Conservation (phyloP, 139 green algal genomes). For the Haematococcus sp. region DNA sequence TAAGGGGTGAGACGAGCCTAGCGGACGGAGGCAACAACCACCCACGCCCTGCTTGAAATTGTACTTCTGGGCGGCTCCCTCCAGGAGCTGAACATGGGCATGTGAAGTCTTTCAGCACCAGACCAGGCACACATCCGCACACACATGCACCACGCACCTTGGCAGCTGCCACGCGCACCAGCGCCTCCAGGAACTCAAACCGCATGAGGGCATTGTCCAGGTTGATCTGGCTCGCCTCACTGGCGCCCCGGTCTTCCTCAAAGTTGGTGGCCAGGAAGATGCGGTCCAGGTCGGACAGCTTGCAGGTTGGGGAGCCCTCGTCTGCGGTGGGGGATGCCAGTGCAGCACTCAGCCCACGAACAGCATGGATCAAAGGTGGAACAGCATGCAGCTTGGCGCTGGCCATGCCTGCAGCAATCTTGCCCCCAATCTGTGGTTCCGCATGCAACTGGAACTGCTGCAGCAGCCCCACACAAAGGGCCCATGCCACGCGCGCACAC, state of each 20-base stretch:
- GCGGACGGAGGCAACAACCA: too few species aligned
- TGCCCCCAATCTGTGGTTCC: too few species aligned
- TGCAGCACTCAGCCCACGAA: not conserved
- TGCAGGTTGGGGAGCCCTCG: slow-evolving; percentile 30
- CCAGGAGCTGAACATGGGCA: too few species aligned
- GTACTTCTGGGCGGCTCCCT: too few species aligned
- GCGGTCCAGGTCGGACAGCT: slow-evolving; percentile 54
- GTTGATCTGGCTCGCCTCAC: slow-evolving; percentile 23
- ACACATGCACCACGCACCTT: slow-evolving; percentile 23
- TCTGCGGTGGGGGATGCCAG: slow-evolving; percentile 4
- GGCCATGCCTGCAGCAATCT: too few species aligned
- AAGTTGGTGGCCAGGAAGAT: slow-evolving; percentile 57
- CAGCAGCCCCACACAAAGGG: too few species aligned
- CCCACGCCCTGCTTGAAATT: too few species aligned
- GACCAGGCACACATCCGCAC: too few species aligned
- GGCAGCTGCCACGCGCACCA: slow-evolving; percentile 36
- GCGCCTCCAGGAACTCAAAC: slow-evolving; percentile 57
- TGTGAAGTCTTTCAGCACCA: too few species aligned
- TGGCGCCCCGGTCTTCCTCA: slow-evolving; percentile 19
- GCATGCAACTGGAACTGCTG: too few species aligned
- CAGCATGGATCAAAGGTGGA: not conserved
- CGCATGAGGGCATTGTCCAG: slow-evolving; percentile 54
- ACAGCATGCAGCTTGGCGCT: not conserved
- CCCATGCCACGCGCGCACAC: not conserved
- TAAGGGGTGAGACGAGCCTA: too few species aligned